Base-by-base conservation (phyloP, 2,329 filamentous ascomycete genomes). In the Arthrobotrys conoides region DNA sequence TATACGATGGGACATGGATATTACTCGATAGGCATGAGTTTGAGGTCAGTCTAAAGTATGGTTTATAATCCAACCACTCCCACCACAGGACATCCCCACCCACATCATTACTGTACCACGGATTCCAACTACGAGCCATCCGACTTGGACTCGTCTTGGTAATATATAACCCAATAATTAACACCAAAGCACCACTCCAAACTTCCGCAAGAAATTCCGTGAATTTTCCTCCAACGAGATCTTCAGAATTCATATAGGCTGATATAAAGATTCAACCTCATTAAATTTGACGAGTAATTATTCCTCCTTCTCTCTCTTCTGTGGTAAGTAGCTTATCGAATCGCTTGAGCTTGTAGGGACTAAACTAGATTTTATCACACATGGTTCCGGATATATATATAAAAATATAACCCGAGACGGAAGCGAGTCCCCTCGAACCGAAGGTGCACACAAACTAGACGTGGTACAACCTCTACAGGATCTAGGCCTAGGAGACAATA, bases 171-270 rank as follows among this genome's bases (percentile, higher is more conserved):
- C 30, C 16, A 9, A 30, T 59, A 59, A 59, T 59, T 18, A 16
- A 38, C 22, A 59, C 5, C 4, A 38, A 22, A 41, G 38, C 22
- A 16, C 38, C 22, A 14, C 30, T 12, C 8, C 8, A 27, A 38
- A 9, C 10, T n/a, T n/a, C 9, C 36, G 12, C 8, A 5, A 38
- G 8, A 38, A 14, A 10, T 38, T 10, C 8, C 10, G 8, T 2
- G 12, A 59, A n/a, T 41, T 59, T 59, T 59, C 53, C 53, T 59
- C 53, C 53, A 59, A 59, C 53, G 53, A 59, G 5, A 59, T 59
- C 53, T 59, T 30, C 22, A 1, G 12, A 3, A 22, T 41, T 5
- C 33, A 59, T 22, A 59, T n/a, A 59, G 53, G n/a, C 53, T 59
- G 53, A 59, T 59, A 59, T 59, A 41, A 41, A 16, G 12, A 22